phyloP scores from a whole-genome alignment of 2,329 filamentous ascomycete species.

The Fusarium duplospermum region DNA sequence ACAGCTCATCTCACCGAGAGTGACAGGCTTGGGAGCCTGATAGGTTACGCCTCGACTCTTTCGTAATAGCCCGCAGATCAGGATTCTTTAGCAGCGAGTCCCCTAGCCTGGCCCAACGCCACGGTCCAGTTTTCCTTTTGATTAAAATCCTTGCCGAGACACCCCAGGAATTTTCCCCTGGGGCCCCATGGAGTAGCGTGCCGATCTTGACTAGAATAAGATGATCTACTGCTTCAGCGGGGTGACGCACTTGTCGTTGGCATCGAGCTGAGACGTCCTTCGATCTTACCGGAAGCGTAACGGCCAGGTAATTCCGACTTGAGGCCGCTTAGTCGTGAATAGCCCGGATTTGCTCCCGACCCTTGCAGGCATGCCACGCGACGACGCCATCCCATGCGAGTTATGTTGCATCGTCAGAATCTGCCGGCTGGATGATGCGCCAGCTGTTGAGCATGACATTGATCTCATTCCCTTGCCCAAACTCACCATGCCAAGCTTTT shows the following conservation, averaged over 20 bases:
- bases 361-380: not conserved
- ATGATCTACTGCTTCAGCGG: not conserved
- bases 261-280: not conserved
- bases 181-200: not conserved
- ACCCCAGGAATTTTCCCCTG: not conserved
- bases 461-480: not conserved
- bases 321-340: not conserved
- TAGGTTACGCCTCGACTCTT: not conserved
- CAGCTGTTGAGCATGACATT: not conserved
- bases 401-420: not conserved
- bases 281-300: not conserved
- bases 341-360: not conserved
- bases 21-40: not conserved
- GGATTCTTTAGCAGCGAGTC: not conserved
- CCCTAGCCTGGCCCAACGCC: not conserved
- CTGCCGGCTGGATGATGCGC: not conserved
- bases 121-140: conserved; percentile 7
- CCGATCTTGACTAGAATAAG: not conserved
- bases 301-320: not conserved
- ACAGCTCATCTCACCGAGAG: not conserved
- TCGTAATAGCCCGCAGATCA: not conserved
- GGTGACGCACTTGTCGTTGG: not conserved
- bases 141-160: not conserved
- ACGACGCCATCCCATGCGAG: not conserved
- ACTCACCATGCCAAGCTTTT: not conserved